Base-by-base conservation (phyloP, 2,329 filamentous ascomycete genomes). In the Nigrograna mackinnonii region DNA sequence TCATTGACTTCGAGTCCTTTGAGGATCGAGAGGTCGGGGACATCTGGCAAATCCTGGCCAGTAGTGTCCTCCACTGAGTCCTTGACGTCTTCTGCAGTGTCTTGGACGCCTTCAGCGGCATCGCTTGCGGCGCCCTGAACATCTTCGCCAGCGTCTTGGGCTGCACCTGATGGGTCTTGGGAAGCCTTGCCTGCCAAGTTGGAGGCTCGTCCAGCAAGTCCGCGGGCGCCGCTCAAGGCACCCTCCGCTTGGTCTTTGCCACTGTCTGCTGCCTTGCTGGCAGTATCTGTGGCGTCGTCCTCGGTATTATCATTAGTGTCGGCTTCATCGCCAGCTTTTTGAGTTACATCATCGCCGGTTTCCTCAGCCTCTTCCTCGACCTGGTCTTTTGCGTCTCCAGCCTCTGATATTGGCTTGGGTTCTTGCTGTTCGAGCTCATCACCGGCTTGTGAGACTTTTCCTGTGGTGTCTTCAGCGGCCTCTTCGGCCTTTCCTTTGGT, bases 1-100 rank as follows among this genome's bases (percentile, higher is more conserved):
- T 78, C 75, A 32, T 78, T 68, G 19, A 82, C 77, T 50, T 77
- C 74, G 35, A 77, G 69, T 38, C 74, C 75, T 55, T 76, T 76
- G 43, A 78, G 67, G 9, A 76, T 54, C 19, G 66, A 68, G 7
- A 78, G 67, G 53, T 76, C 73, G 44, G 72, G 71, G 35, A 67
- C 60, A 14, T 69, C 65, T 22, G 67, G 66, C 6, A 69, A 52
- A n/a, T 68, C 63, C 35, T 60, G 47, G 43, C 49, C 60, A 9
- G 57, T 46, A 19, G 47, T 56, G 19, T 57, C 60, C 31, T 65
- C 62, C 12, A 49, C 52, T 20, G 43, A 44, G 22, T 62, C 55
- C 32, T 55, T 53, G n/a, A 43, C 54, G 6, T 41, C 44, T 9
- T 50, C 45, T 17, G 47, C 46, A 12, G 45, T 45, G 14, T 57